A percentile compares a stretch with the other conserved stretches of the same genome.
phyloP scores from a whole-genome alignment of 305 asterid genomes.

The Nicotiana rustica region DNA sequence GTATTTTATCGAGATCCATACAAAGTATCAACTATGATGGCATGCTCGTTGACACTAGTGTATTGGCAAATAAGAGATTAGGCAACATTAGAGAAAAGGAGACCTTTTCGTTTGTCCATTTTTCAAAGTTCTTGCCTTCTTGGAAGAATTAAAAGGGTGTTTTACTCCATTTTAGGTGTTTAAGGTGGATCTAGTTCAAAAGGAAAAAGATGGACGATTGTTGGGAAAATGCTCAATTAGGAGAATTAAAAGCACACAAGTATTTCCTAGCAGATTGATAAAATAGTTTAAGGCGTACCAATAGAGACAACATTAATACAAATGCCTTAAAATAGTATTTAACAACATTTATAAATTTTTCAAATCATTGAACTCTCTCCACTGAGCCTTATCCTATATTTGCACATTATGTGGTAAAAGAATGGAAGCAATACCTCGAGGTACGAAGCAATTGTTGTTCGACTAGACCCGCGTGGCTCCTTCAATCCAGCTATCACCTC shows the following conservation, averaged over 20 bases:
- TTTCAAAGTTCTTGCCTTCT: background rate
- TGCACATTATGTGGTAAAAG: background rate
- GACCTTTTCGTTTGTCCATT: background rate
- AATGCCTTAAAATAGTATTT: background rate
- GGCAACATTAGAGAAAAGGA: background rate
- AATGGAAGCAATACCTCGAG: constrained; percentile 62
- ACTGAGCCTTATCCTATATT: background rate
- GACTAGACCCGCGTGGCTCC: constrained; percentile 89
- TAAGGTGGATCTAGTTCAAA: background rate
- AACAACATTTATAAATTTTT: too few species aligned
- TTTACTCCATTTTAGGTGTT: background rate
- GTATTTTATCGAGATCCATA: background rate
- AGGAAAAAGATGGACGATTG: background rate
- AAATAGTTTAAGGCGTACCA: background rate
- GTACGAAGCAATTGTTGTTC: constrained; percentile 63
- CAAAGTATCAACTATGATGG: background rate
- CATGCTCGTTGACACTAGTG: background rate
- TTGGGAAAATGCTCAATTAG: background rate
- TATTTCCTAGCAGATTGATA: background rate
- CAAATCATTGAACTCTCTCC: background rate
- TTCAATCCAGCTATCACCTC: constrained; percentile 83
- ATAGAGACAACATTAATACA: background rate
- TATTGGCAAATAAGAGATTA: background rate
- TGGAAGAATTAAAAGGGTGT: background rate
- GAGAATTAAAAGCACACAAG: background rate